phyloP scores from a whole-genome alignment of 495 filamentous ascomycete genomes.

The Neurospora sp. region DNA sequence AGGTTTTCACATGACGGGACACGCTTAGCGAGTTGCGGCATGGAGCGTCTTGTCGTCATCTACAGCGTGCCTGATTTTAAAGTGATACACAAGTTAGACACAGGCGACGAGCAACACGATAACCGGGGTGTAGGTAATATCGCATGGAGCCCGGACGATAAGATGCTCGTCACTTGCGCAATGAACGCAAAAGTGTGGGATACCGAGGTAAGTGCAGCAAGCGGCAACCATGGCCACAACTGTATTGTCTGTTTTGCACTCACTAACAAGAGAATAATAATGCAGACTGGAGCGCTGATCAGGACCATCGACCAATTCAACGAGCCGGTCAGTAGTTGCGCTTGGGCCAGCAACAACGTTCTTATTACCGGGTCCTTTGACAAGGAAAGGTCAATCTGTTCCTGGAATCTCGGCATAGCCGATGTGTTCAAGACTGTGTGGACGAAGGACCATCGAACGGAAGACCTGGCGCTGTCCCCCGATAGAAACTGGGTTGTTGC shows the following conservation, averaged over 20 bases:
- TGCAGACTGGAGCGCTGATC: slow-evolving; percentile 60
- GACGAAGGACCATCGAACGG: slow-evolving; percentile 62
- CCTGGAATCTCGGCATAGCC: slow-evolving; percentile 53
- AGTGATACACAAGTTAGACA: slow-evolving; percentile 50
- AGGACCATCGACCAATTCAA: slow-evolving; percentile 55
- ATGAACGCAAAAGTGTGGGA: slow-evolving; percentile 78
- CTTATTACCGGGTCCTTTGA: slow-evolving; percentile 80
- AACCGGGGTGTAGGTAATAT: slow-evolving; percentile 57
- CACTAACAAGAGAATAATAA: not conserved
- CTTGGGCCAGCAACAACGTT: slow-evolving; percentile 71
- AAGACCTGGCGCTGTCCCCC: slow-evolving; percentile 71
- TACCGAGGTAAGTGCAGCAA: slow-evolving; percentile 46
- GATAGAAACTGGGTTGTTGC: slow-evolving; percentile 71
- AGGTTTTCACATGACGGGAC: slow-evolving; percentile 84
- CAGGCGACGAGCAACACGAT: slow-evolving; percentile 54
- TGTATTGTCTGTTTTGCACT: not conserved
- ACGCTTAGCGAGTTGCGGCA: slow-evolving; percentile 71
- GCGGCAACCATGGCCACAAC: not conserved
- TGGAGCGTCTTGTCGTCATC: slow-evolving; percentile 63
- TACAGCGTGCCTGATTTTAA: slow-evolving; percentile 68
- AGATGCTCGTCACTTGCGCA: slow-evolving; percentile 71
- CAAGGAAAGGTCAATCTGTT: slow-evolving; percentile 49
- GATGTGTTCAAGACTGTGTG: slow-evolving; percentile 43
- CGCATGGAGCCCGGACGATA: slow-evolving; percentile 87
- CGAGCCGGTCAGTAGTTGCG: slow-evolving; percentile 75